Conservation (phyloP, 371 early-diverging fungal species). For the Synchytrium microbalum region DNA sequence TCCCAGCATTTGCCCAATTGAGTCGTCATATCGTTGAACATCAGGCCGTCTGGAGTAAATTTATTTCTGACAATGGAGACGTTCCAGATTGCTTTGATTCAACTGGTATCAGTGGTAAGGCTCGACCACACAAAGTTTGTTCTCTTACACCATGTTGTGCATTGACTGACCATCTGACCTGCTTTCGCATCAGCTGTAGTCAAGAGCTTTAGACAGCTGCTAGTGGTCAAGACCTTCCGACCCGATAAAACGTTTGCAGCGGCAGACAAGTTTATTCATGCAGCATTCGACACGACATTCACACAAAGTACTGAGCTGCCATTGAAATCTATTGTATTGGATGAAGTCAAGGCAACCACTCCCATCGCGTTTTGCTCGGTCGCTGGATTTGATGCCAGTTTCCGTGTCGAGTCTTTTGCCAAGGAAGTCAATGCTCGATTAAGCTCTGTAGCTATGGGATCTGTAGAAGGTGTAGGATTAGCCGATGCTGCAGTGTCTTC, state of each 20-base stretch:
- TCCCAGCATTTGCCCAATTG: slow-evolving; percentile 53
- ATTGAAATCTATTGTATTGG: slow-evolving; percentile 58
- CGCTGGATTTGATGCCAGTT: slow-evolving; percentile 94
- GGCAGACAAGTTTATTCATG: slow-evolving; percentile 64
- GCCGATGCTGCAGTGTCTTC: slow-evolving; percentile 86
- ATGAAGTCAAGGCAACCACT: slow-evolving; percentile 65
- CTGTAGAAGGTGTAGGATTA: slow-evolving; percentile 83
- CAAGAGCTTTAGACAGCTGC: slow-evolving; percentile 54
- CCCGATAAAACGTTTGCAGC: slow-evolving; percentile 81
- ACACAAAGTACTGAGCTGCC: slow-evolving; percentile 55
- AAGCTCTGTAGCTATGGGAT: slow-evolving; percentile 96
- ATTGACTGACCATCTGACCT: no score
- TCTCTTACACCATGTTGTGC: no score
- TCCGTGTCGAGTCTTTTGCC: slow-evolving; percentile 88
- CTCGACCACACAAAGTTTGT: no score
- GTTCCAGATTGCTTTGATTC: slow-evolving; percentile 63
- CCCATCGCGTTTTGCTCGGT: slow-evolving; percentile 90
- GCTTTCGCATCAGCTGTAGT: background rate
- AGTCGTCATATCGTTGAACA: slow-evolving; percentile 40
- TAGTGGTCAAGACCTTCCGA: slow-evolving; percentile 78
- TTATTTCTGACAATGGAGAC: no score
- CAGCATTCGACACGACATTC: slow-evolving; percentile 55
- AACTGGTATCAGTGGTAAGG: no score
- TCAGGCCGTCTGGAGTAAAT: slow-evolving; percentile 19
- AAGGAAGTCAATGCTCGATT: slow-evolving; percentile 46